These are phyloP conservation scores for Phoenix roebelenii DNA, from an alignment of 176 grass and related monocot species.

Conservation along the genomic window DNA sequence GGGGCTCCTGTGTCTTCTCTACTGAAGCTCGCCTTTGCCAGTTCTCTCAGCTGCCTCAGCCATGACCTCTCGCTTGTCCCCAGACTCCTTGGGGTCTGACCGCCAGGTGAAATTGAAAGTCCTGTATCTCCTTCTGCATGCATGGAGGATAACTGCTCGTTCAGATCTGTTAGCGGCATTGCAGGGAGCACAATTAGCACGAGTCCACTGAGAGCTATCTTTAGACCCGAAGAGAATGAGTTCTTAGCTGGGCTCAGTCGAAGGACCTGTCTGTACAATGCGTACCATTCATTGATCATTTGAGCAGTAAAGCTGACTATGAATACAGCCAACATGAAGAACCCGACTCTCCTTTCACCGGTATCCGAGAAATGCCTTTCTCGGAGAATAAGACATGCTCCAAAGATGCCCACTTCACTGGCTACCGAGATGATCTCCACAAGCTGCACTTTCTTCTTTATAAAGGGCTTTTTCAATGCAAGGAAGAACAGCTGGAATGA, in stretches of 20 bases:
- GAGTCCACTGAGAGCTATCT: conserved; percentile 44
- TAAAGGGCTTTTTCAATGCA: conserved; percentile 63
- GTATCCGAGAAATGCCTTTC: conserved; percentile 23
- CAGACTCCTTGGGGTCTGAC: conserved; percentile 15
- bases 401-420: conserved; percentile 63
- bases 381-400: conserved; percentile 38
- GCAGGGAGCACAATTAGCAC: conserved; percentile 43
- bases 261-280: conserved; percentile 57
- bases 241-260: conserved; percentile 36
- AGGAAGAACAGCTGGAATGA: conserved; percentile 70
- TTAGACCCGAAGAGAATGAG: conserved; percentile 45
- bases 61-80: conserved; percentile 47
- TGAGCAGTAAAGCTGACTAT: conserved; percentile 40
- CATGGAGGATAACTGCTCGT: conserved; percentile 12
- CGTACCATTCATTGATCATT: conserved; percentile 65
- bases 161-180: conserved; percentile 25
- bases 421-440: conserved; percentile 61
- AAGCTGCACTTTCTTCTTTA: conserved; percentile 85
- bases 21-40: conserved; percentile 85
- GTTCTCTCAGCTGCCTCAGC: conserved; percentile 74
- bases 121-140: conserved; percentile 15
- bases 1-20: conserved; percentile 22
- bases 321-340: conserved; percentile 59
- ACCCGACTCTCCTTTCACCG: conserved; percentile 29
- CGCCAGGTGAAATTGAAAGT: background rate